phyloP scores from a whole-genome alignment of 225 moss, liverwort and hornwort genomes.

The Sphagnum tenellum region DNA sequence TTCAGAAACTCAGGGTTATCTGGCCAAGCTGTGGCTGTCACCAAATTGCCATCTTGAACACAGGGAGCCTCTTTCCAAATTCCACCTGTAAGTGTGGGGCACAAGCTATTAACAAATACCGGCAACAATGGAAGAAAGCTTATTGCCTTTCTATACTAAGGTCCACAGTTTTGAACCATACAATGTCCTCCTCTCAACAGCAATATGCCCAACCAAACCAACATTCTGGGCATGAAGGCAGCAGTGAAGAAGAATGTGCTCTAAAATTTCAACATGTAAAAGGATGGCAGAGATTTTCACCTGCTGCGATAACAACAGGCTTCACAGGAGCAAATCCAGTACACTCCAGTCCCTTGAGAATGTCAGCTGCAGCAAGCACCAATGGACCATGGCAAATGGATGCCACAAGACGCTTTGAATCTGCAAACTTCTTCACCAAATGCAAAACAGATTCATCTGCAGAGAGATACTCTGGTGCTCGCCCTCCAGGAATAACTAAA shows the following conservation, averaged over 20 bases:
- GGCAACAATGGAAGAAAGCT: too few relatives aligned
- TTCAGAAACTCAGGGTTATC: slow-evolving; percentile 77
- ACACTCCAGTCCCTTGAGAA: slow-evolving; percentile 68
- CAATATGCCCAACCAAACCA: not conserved
- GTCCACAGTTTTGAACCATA: too few relatives aligned
- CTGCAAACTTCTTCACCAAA: slow-evolving; percentile 64
- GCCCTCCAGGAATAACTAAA: slow-evolving; percentile 79
- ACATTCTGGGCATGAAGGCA: not conserved
- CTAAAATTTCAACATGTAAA: too few relatives aligned
- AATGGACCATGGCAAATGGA: slow-evolving; percentile 92
- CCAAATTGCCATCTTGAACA: slow-evolving; percentile 70
- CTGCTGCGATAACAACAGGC: slow-evolving; percentile 79
- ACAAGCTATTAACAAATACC: not conserved
- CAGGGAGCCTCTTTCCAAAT: slow-evolving; percentile 71
- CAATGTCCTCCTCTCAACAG: too few relatives aligned
- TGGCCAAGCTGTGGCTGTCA: slow-evolving; percentile 88
- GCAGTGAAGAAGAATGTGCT: too few relatives aligned
- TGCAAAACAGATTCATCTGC: slow-evolving; percentile 52
- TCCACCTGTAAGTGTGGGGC: slow-evolving; percentile 32
- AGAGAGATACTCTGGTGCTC: slow-evolving; percentile 96
- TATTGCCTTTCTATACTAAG: too few relatives aligned
- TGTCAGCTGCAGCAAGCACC: slow-evolving; percentile 81
- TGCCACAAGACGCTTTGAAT: slow-evolving; percentile 58
- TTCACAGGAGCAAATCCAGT: slow-evolving; percentile 88
- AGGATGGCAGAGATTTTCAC: slow-evolving; percentile 3